A percentile compares a stretch with the other conserved stretches of the same genome.
phyloP scores from a whole-genome alignment of 176 grass and related monocot genomes.

The bread wheat (Triticum aestivum) region IWGSC_CS_RefSeq_v2.1 NC_057802.1:8842166-8842665 shows the following conservation, averaged over 20 bases:
- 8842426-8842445: background rate
- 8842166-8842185: slow-evolving; percentile 30
- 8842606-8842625: slow-evolving; percentile 41
- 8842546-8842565: slow-evolving; percentile 5
- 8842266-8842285: background rate
- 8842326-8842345: slow-evolving; percentile 51
- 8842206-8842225: slow-evolving; percentile 34
- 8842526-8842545: slow-evolving; percentile 24
- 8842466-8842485: slow-evolving; percentile 32
- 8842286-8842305: slow-evolving; percentile 23
- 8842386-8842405: background rate
- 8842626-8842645: slow-evolving; percentile 54
- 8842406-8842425: background rate
- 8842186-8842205: slow-evolving; percentile 36
- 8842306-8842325: slow-evolving; percentile 49
- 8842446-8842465: slow-evolving; percentile 11
- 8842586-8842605: slow-evolving; percentile 29
- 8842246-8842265: background rate
- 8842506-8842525: slow-evolving; percentile 25
- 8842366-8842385: slow-evolving; percentile 39
- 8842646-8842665: slow-evolving; percentile 47
- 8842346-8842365: slow-evolving; percentile 26
- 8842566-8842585: slow-evolving; percentile 53
- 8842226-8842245: slow-evolving; percentile 21
- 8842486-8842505: slow-evolving; percentile 39